These are phyloP conservation scores for Cystobasidium pallidum DNA, from an alignment of 1,284 basidiomycete genomes.

Conservation along the genomic window DNA sequence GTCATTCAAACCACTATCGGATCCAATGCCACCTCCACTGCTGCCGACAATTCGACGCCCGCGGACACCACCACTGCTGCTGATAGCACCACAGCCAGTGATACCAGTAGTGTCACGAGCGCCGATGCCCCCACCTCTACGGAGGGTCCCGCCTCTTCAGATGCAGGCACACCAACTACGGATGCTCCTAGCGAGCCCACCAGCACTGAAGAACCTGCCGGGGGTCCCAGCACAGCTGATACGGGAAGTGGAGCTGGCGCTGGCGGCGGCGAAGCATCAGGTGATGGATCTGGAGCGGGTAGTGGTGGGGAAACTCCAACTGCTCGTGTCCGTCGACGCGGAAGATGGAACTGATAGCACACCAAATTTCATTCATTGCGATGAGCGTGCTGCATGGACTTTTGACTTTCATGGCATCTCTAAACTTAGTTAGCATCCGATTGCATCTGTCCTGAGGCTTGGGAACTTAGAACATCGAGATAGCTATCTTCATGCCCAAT, in stretches of 20 bases:
- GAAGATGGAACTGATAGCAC: constrained; percentile 1
- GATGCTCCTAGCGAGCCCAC: constrained; percentile 5
- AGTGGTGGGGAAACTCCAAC: constrained; percentile 15
- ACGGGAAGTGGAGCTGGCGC: constrained; percentile 1
- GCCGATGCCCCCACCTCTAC: neutral
- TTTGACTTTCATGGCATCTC: neutral
- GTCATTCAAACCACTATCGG: constrained; percentile 20
- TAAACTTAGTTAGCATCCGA: neutral
- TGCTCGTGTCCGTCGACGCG: neutral
- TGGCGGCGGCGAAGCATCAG: neutral
- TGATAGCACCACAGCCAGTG: neutral
- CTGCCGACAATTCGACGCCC: neutral
- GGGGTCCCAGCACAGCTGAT: neutral
- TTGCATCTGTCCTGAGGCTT: neutral
- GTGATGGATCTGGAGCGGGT: constrained; percentile 2
- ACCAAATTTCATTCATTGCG: neutral
- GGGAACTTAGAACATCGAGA: too few species aligned
- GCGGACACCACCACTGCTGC: neutral
- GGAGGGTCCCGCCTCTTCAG: neutral
- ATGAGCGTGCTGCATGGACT: neutral
- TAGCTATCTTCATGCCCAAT: too few species aligned
- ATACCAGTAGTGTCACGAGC: neutral
- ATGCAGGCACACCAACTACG: neutral
- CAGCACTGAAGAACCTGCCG: constrained; percentile 1
- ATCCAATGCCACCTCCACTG: neutral